A percentile compares a stretch with the other conserved stretches of the same genome.
Conservation (phyloP, 2,329 filamentous ascomycete genomes). For the Tolypocladium paradoxum region DNA sequence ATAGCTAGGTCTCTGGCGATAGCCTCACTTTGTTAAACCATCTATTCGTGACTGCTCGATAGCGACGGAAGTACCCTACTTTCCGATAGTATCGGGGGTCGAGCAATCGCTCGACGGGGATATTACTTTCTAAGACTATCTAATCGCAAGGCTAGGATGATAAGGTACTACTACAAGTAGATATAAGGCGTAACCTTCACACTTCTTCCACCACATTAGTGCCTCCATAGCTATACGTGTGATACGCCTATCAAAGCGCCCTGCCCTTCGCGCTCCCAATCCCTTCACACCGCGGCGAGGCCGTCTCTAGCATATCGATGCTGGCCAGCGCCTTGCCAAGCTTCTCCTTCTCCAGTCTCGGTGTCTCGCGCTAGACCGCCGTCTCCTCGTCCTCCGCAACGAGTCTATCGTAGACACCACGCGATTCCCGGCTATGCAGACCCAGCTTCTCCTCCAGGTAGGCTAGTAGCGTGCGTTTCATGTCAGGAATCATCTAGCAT, state of each 20-base stretch:
- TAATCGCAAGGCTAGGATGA: too few species aligned
- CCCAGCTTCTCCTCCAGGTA: slow-evolving; percentile 35
- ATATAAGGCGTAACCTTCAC: too few species aligned
- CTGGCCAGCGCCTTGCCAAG: slow-evolving; percentile 33
- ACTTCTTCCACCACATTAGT: background rate
- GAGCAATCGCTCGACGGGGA: too few species aligned
- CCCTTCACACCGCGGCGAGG: slow-evolving; percentile 8
- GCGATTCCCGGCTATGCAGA: slow-evolving; percentile 18
- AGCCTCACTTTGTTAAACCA: too few species aligned
- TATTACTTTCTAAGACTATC: too few species aligned
- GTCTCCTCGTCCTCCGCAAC: slow-evolving; percentile 39
- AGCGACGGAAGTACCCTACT: too few species aligned
- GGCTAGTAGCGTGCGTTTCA: slow-evolving; percentile 26
- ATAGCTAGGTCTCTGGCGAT: too few species aligned
- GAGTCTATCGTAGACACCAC: slow-evolving; percentile 26
- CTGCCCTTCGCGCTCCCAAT: slow-evolving; percentile 1
- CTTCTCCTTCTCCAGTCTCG: slow-evolving; percentile 33
- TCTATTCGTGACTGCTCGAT: too few species aligned
- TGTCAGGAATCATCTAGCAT: slow-evolving; percentile 35
- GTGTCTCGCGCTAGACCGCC: slow-evolving; percentile 26
- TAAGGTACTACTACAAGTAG: too few species aligned
- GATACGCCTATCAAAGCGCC: slow-evolving; percentile 2
- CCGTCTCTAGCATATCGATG: slow-evolving; percentile 31
- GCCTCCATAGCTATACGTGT: slow-evolving; percentile 10
- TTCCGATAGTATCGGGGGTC: too few species aligned